Base-by-base conservation (phyloP, 179 eudicot species). In the Silene coronaria region DNA sequence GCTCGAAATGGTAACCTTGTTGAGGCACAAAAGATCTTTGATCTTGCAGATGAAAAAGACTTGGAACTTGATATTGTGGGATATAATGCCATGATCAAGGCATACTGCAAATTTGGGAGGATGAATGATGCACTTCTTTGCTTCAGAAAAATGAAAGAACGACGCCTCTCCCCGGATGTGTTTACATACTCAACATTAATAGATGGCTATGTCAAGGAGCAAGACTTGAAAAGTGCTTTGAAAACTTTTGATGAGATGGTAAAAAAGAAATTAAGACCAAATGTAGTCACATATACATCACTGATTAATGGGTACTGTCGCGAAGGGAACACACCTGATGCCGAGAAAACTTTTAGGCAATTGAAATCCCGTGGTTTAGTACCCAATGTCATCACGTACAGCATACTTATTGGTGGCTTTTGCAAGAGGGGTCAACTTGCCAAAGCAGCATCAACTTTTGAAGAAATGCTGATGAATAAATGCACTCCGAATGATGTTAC, bases 61-160 rank as follows among this genome's bases (percentile, higher is more conserved):
- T 57, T 89, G 42, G 74, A 86, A 79, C 91, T 77, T 62, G 98
- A 84, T 83, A 79, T 88, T 75, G 93, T 89, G 71, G 89, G 85
- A 58, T 91, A 88, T 80, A 95, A 95, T 80, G 78, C 95, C 72
- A 86, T 92, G 93, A 88, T 92, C 58, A 95, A 95, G 85, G 95
- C 95, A 67, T 90, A 84, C 76, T 85, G 95, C 80, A 92, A 85
- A 79, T 81, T 79, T 34, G 96, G 97, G 59, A 80, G 78, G 89
- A 88, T 94, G 91, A 85, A 79, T 6, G 90, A 88, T 70, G 97
- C 97, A 58, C 70, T 84, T 24, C 73, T 74, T n/a, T 92, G 89
- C 81, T 76, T 94, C 21, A 66, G 78, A 69, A 84, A 75, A 81
- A 90, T 94, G 97, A 48, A 77, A 17, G 77, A 81, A 9, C 45